Conservation (phyloP, 441 rosid species). For the Eruca vesicaria region DNA sequence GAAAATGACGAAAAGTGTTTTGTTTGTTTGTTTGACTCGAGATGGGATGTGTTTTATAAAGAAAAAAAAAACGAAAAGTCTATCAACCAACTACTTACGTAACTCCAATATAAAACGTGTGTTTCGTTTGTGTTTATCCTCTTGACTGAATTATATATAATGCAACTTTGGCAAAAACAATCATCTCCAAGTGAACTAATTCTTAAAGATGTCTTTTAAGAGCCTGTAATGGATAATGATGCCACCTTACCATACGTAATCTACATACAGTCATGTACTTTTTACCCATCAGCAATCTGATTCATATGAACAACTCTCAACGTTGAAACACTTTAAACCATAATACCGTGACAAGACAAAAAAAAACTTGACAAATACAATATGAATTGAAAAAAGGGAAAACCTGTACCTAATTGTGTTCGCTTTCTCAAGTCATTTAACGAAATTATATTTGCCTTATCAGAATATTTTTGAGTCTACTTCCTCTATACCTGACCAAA, state of each 20-base stretch:
- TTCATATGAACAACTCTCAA: neutral
- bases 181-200: neutral
- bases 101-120: neutral
- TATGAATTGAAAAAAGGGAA: neutral
- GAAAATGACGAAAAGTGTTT: neutral
- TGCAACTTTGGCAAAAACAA: neutral
- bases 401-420: neutral
- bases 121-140: neutral
- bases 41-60: neutral
- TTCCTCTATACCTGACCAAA: slow-evolving; percentile 1
- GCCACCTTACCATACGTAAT: slow-evolving; percentile 13
- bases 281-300: no score
- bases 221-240: no score
- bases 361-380: slow-evolving; percentile 4
- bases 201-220: neutral
- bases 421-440: neutral
- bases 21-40: neutral
- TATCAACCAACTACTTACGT: neutral
- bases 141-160: neutral
- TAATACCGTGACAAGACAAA: neutral
- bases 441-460: neutral
- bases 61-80: neutral
- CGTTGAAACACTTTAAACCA: neutral
- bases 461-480: neutral
- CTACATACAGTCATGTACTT: neutral